phyloP scores from a whole-genome alignment of 805 yeast genomes.

The Komagataella populi region DNA sequence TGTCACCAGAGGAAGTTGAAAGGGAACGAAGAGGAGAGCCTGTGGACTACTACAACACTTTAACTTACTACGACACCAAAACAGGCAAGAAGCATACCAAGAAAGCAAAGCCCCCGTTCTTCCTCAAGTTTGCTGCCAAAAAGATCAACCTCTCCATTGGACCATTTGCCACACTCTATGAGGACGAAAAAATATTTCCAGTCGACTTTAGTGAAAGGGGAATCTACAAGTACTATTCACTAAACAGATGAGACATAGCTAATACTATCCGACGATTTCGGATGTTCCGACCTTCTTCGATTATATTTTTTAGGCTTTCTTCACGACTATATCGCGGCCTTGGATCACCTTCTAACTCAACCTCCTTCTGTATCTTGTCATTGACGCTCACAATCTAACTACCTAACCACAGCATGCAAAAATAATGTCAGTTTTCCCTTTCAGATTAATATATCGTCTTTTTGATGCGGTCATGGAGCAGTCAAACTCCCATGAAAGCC shows the following conservation, averaged over 20 bases:
- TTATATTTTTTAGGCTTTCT: background rate
- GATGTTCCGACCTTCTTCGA: background rate
- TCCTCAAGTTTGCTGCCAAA: constrained; percentile 37
- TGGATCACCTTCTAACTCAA: background rate
- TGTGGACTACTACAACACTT: constrained; percentile 17
- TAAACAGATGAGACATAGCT: constrained; percentile 25
- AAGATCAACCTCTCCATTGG: constrained; percentile 45
- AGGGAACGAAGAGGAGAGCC: constrained; percentile 12
- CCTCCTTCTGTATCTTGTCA: background rate
- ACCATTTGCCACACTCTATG: constrained; percentile 24
- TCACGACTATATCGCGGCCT: background rate
- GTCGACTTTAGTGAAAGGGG: constrained; percentile 36
- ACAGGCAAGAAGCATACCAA: constrained; percentile 48
- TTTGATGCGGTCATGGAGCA: constrained; percentile 19
- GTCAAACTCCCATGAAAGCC: constrained; percentile 14
- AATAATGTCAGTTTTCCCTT: background rate
- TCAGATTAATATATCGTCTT: constrained; percentile 3
- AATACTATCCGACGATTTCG: background rate
- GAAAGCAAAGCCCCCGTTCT: constrained; percentile 29
- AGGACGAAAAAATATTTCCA: constrained; percentile 32
- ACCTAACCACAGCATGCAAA: background rate
- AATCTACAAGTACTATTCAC: constrained; percentile 41
- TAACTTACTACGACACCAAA: constrained; percentile 45
- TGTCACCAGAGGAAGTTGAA: constrained; percentile 11
- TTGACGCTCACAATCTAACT: background rate